Base-by-base conservation (phyloP, 495 filamentous ascomycete species). In the Baudoinia panamericana region DNA sequence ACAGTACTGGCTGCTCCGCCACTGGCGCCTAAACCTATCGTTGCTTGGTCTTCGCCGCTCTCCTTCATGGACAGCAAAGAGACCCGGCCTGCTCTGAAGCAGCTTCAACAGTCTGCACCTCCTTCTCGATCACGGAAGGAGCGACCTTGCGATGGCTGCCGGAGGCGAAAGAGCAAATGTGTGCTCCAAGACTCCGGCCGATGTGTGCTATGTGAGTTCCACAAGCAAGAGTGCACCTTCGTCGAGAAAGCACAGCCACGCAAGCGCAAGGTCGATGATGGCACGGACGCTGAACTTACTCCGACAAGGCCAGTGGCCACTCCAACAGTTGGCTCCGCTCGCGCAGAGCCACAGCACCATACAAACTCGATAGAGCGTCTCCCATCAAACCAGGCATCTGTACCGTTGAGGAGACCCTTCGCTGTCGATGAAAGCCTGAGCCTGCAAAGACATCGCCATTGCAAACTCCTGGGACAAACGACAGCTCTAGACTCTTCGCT, bases 161-260 rank as follows among this genome's bases (percentile, higher is more conserved):
- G 84, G 41, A 73, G 75, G 60, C 69, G 86, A 56, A 85, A 87
- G 60, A 84, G 77, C 52, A 79, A 85, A 53, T 97, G 90, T 64
- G 84, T 92, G 41, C 82, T 93, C 63, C 81, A 85, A 56, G 82
- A 84, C 78, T 64, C 93, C 81, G 70, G 75, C 75, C 67, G 61
- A 29, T 69, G 66, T 40, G 71, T 74, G 33, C 66, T 76, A 41
- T 66, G 63, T 45, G 62, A 65, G 40, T 65, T 66, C 47, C 63
- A 66, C 51, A 63, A 65, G 48, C 63, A 66, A 43, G 62, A 64
- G 29, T 66, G 63, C 44, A 66, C 63, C 19, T 66, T 65, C 51
- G 63, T 65, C 10, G 59, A 66, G 43, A 60, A 57, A 38, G 63
- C 63, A 2, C 61, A 60, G 62, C 68, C 44, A 61, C 62, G 63